A percentile compares a stretch with the other conserved stretches of the same genome.
Conservation (phyloP, 441 rosid species). For the Populus tomentosa region DNA sequence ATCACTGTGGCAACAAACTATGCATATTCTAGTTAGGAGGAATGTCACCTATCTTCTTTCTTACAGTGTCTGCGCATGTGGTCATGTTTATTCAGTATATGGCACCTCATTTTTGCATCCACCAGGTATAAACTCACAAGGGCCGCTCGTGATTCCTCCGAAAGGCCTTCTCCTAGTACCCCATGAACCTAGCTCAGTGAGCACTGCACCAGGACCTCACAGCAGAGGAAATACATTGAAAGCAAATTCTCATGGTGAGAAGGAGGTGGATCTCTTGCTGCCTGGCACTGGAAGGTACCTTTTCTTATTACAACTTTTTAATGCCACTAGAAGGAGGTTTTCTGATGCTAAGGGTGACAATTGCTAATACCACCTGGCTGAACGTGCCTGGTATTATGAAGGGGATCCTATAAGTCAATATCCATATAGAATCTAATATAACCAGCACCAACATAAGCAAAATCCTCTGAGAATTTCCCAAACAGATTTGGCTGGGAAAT, state of each 20-base stretch:
- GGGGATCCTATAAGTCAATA: neutral
- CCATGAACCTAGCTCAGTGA: conserved; percentile 77
- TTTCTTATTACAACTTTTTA: neutral
- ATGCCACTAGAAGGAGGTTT: neutral
- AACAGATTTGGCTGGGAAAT: neutral
- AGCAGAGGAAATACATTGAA: conserved; percentile 81
- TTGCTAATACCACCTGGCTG: neutral
- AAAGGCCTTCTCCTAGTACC: conserved; percentile 71
- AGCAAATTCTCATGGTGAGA: conserved; percentile 72
- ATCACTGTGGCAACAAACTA: neutral
- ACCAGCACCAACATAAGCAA: neutral
- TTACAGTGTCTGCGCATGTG: neutral
- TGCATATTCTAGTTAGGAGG: neutral
- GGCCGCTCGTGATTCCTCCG: conserved; percentile 64
- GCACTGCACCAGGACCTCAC: conserved; percentile 85
- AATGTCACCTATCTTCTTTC: neutral
- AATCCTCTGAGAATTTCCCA: neutral
- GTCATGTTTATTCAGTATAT: neutral
- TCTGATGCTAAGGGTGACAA: neutral
- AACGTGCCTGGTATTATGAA: neutral
- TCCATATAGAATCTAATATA: neutral
- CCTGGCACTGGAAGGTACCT: conserved; percentile 92
- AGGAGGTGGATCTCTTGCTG: conserved; percentile 91
- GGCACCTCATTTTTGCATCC: conserved; percentile 15
- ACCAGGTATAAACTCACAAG: conserved; percentile 43